phyloP scores from a whole-genome alignment of 1,139 yeast genomes.

The Pichia sp. region DNA sequence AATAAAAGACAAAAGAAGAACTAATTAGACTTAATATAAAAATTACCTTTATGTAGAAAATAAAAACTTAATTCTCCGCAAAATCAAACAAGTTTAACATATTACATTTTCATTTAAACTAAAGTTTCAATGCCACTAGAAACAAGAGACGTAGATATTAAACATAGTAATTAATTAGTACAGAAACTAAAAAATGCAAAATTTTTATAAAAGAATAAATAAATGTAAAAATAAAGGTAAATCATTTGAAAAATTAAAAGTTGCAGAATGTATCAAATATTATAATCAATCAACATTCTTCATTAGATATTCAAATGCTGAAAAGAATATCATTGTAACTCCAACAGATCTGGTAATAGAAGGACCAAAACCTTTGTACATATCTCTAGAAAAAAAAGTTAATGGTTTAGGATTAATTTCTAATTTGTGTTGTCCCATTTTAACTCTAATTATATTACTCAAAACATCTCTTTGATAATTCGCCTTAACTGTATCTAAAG shows the following conservation, averaged over 20 bases:
- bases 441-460: constrained; percentile 51
- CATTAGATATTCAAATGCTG: constrained; percentile 65
- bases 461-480: constrained; percentile 70
- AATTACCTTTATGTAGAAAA: no score
- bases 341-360: constrained; percentile 64
- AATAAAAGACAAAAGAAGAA: constrained; percentile 21
- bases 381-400: constrained; percentile 37
- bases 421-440: constrained; percentile 38
- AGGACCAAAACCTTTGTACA: constrained; percentile 75
- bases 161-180: no score
- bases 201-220: no score
- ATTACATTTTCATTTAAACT: no score
- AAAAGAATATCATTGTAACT: constrained; percentile 71
- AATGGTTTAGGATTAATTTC: constrained; percentile 32
- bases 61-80: no score
- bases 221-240: neutral
- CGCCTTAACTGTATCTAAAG: constrained; percentile 74
- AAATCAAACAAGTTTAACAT: no score
- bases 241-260: neutral
- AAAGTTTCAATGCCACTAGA: no score
- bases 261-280: neutral
- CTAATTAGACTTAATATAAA: no score
- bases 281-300: constrained; percentile 35
- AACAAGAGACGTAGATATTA: no score
- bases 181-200: no score